phyloP scores from a whole-genome alignment of 2,329 filamentous ascomycete species.

The Rasamsonia emersonii region DNA sequence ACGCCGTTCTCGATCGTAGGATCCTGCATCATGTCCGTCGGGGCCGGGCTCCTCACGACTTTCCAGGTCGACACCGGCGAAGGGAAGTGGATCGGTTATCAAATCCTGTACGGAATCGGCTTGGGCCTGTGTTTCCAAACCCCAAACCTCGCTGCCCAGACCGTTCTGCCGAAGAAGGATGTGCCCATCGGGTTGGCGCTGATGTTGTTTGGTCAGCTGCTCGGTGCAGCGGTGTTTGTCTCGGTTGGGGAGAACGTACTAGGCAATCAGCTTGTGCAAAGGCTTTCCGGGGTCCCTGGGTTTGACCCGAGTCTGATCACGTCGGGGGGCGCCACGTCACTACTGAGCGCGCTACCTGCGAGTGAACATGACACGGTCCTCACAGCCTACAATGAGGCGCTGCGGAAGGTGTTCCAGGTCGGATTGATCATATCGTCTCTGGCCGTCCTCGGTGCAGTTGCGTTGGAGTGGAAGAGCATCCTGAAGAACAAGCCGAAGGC shows the following conservation, averaged over 20 bases:
- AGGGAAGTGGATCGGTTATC: constrained; percentile 21
- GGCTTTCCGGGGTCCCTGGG: constrained; percentile 9
- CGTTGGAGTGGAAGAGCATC: constrained; percentile 6
- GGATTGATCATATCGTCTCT: constrained; percentile 3
- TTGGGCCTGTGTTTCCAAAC: constrained; percentile 18
- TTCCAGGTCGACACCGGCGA: constrained; percentile 21
- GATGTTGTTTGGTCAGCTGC: constrained; percentile 15
- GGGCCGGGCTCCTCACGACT: constrained; percentile 32
- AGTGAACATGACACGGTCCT: too few relatives aligned
- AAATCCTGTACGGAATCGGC: constrained; percentile 20
- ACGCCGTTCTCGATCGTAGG: constrained; percentile 24
- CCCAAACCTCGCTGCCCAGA: constrained; percentile 14
- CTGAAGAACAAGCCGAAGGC: neutral
- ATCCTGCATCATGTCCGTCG: constrained; percentile 26
- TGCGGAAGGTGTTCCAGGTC: constrained; percentile 6
- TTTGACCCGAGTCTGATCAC: constrained; percentile 4
- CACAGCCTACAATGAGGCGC: too few relatives aligned
- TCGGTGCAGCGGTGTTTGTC: constrained; percentile 17
- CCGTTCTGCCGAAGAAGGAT: constrained; percentile 14
- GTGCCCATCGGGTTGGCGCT: constrained; percentile 14
- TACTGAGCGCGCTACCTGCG: too few relatives aligned
- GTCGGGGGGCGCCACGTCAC: neutral
- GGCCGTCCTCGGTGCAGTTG: constrained; percentile 1
- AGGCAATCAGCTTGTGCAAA: constrained; percentile 11
- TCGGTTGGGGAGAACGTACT: constrained; percentile 17